Evolutionary conservation across 129 eudicot genomes (phyloP).

Genomic region (Centella asiatica): DNA sequence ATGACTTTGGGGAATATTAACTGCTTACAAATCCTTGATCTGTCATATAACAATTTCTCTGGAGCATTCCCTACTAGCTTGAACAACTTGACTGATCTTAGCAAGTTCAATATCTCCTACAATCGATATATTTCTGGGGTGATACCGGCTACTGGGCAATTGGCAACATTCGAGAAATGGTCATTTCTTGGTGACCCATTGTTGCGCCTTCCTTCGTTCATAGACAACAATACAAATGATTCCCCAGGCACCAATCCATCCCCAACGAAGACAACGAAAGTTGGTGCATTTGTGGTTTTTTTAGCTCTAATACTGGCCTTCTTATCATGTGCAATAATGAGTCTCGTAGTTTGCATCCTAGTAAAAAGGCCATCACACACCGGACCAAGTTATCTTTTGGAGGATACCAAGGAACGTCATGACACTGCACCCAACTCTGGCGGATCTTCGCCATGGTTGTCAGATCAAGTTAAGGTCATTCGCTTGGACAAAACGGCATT

Average conservation of each 20-base stretch:
- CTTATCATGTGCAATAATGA: conserved; percentile 45
- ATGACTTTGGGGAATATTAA: conserved; percentile 39
- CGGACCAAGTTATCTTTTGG: conserved; percentile 27
- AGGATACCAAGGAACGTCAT: conserved; percentile 20
- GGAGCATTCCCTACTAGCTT: conserved; percentile 64
- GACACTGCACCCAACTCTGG: conserved; percentile 25
- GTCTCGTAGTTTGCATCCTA: conserved; percentile 33
- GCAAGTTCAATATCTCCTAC: conserved; percentile 79
- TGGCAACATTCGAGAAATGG: conserved; percentile 80
- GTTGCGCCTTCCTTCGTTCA: conserved; percentile 53
- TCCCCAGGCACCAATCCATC: conserved; percentile 5
- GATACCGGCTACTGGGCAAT: conserved; percentile 69
- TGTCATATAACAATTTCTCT: conserved; percentile 81
- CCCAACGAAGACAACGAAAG: conserved; percentile 16
- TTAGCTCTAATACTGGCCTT: conserved; percentile 39
- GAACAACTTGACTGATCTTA: conserved; percentile 57
- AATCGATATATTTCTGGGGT: conserved; percentile 66
- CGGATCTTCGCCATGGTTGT: conserved; percentile 64
- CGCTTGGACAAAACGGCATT: conserved; percentile 77
- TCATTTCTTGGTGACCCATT: conserved; percentile 74
- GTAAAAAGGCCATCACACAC: conserved; percentile 28
- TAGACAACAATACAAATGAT: conserved; percentile 32
- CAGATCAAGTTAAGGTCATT: conserved; percentile 53
- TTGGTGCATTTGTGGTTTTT: conserved; percentile 33
- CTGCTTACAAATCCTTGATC: conserved; percentile 72